phyloP scores from a whole-genome alignment of 2,329 filamentous ascomycete species.

The Torrubiellomyces zombiae region DNA sequence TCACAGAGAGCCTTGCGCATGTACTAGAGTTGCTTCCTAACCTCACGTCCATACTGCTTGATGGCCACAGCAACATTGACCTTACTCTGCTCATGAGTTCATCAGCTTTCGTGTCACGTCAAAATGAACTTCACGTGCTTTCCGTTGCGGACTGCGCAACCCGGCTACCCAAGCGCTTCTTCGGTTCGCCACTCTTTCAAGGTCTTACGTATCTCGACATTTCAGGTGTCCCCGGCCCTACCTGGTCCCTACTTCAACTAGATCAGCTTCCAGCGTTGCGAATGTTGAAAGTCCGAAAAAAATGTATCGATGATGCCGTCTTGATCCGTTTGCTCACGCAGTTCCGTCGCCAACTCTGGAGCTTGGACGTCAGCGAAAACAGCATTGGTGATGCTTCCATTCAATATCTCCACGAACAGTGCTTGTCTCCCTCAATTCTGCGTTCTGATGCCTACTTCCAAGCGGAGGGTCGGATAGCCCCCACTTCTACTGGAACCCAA shows the following conservation, averaged over 20 bases:
- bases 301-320: constrained; percentile 26
- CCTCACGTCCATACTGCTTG: constrained; percentile 29
- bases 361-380: constrained; percentile 37
- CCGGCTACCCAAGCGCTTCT: constrained; percentile 23
- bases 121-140: constrained; percentile 17
- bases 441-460: constrained; percentile 21
- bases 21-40: constrained; percentile 24
- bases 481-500: constrained; percentile 12
- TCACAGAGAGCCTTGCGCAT: constrained; percentile 20
- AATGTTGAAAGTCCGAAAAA: constrained; percentile 31
- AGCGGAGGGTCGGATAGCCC: constrained; percentile 27
- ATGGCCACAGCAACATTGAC: constrained; percentile 28
- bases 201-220: constrained; percentile 35
- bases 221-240: constrained; percentile 29
- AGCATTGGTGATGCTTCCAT: constrained; percentile 29
- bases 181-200: constrained; percentile 18
- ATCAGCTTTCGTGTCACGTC: constrained; percentile 2
- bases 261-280: constrained; percentile 27
- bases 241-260: constrained; percentile 18
- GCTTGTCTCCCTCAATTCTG: constrained; percentile 16
- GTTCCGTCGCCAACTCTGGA: constrained; percentile 32
- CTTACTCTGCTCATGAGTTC: constrained; percentile 17
- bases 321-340: constrained; percentile 14
- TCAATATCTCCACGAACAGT: constrained; percentile 11
- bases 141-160: constrained; percentile 25